These are phyloP conservation scores for Exutisphaerella laricina DNA, from an alignment of 2,329 filamentous ascomycete genomes.

Conservation along the genomic window DNA sequence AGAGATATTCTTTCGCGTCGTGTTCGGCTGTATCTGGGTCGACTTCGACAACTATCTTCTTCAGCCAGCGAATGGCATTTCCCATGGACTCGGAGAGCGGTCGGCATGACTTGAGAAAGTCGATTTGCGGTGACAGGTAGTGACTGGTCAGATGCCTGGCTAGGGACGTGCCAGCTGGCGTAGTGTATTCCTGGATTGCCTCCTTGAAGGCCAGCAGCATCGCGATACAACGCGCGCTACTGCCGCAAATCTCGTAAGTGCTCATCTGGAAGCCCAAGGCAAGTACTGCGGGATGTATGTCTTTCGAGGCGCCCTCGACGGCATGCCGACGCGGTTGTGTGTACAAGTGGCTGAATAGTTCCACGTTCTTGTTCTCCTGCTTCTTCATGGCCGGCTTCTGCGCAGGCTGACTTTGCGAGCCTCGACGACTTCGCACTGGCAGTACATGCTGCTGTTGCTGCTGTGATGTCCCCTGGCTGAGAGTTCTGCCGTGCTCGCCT, in stretches of 20 bases:
- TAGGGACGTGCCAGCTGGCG: conserved; percentile 75
- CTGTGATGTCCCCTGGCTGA: conserved; percentile 26
- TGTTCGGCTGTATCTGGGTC: conserved; percentile 79
- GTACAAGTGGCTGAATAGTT: conserved; percentile 66
- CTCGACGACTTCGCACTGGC: conserved; percentile 27
- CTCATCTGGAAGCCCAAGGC: conserved; percentile 86
- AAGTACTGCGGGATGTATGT: conserved; percentile 80
- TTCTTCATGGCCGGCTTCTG: conserved; percentile 44
- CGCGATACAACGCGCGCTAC: conserved; percentile 78
- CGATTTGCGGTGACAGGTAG: conserved; percentile 88
- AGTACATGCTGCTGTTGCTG: conserved; percentile 24
- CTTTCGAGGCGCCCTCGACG: conserved; percentile 57
- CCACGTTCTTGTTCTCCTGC: conserved; percentile 54
- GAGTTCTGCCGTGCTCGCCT: conserved; percentile 34
- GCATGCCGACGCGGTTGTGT: conserved; percentile 65
- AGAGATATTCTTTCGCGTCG: conserved; percentile 72
- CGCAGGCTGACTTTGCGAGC: conserved; percentile 17
- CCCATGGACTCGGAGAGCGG: conserved; percentile 96
- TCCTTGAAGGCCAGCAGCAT: conserved; percentile 86
- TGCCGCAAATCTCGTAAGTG: conserved; percentile 81
- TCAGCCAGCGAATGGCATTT: conserved; percentile 91
- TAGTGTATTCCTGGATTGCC: conserved; percentile 90
- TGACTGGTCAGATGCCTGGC: conserved; percentile 88
- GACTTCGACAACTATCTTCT: conserved; percentile 84
- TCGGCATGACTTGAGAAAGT: conserved; percentile 88